Evolutionary conservation across 257 asterid species (phyloP).

Genomic region (Nicotiana knightiana): DNA sequence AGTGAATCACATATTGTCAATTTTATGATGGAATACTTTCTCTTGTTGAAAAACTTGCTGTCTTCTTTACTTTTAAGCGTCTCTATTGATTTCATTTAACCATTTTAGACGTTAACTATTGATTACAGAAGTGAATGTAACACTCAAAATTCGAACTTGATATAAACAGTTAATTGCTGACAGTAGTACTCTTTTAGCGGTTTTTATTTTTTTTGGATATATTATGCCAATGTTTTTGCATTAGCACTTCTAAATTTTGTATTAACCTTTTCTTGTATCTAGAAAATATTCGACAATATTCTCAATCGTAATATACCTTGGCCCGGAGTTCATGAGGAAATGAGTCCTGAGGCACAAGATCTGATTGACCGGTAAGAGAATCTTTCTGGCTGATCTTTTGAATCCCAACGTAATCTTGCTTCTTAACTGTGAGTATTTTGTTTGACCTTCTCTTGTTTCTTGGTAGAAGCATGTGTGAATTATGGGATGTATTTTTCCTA

Average conservation of each 20-base stretch:
- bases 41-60: no score
- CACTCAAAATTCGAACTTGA: neutral
- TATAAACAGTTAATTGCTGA: neutral
- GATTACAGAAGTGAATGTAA: neutral
- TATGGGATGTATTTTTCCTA: neutral
- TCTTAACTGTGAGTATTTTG: neutral
- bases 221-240: neutral
- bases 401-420: neutral
- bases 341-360: conserved; percentile 80
- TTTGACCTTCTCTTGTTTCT: neutral
- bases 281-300: conserved; percentile 93
- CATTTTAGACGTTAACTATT: neutral
- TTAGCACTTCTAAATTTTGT: neutral
- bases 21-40: no score
- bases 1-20: neutral
- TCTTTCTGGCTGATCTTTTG: neutral
- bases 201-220: neutral
- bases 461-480: neutral
- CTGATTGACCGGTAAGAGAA: conserved; percentile 81
- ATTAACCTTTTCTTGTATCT: conserved; percentile 16
- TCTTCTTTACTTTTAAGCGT: no score
- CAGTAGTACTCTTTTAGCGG: neutral
- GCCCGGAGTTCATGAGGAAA: conserved; percentile 88
- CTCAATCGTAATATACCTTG: conserved; percentile 95
- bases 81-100: neutral